A percentile compares a stretch with the other conserved stretches of the same genome.
phyloP scores from a whole-genome alignment of 2,329 filamentous ascomycete species.

The Nothophoma quercina region DNA sequence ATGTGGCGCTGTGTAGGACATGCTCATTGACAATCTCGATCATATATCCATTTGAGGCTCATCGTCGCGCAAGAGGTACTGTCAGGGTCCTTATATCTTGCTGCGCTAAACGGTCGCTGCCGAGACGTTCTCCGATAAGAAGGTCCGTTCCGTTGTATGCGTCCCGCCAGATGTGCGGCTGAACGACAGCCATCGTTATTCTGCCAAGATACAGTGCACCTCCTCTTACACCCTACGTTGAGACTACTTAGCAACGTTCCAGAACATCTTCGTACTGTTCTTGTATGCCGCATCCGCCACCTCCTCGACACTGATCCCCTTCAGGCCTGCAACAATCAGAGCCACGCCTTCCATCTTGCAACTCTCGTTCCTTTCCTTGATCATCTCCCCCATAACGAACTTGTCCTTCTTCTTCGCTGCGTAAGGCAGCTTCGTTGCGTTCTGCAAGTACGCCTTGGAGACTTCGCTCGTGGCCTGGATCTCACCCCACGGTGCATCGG shows the following conservation, averaged over 20 bases:
- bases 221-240: not conserved
- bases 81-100: too few species aligned
- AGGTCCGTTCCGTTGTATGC: not conserved
- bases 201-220: not conserved
- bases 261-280: conserved; percentile 42
- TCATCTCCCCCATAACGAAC: conserved; percentile 56
- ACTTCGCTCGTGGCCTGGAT: conserved; percentile 49
- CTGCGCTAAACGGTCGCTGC: not conserved
- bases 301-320: conserved; percentile 53
- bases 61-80: too few species aligned
- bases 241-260: not conserved
- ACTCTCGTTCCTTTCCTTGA: conserved; percentile 62
- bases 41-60: too few species aligned
- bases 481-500: conserved; percentile 60
- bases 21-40: too few species aligned
- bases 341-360: conserved; percentile 59
- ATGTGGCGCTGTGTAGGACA: not conserved
- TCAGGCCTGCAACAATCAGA: conserved; percentile 58
- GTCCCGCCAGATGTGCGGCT: not conserved
- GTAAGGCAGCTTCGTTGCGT: conserved; percentile 48
- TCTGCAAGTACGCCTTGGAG: conserved; percentile 53
- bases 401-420: conserved; percentile 59
- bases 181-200: not conserved
- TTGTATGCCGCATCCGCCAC: conserved; percentile 52
- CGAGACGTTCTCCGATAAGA: not conserved